These are phyloP conservation scores for Ordospora pajunii DNA, from an alignment of 371 early-diverging fungal genomes.

Conservation along the genomic window DNA sequence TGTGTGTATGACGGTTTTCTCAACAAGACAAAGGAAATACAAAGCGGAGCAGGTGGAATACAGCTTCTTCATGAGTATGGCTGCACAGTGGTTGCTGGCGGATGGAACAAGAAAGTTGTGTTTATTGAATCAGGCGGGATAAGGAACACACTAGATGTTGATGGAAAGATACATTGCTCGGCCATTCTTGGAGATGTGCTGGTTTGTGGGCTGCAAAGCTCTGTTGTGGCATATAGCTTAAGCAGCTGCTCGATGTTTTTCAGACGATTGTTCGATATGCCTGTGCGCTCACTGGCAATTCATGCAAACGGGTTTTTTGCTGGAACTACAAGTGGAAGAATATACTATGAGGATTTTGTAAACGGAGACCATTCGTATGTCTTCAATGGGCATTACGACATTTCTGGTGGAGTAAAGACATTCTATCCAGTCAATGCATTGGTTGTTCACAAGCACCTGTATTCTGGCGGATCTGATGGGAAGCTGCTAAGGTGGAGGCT, in stretches of 20 bases:
- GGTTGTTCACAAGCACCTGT: background rate
- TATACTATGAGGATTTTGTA: background rate
- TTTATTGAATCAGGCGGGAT: background rate
- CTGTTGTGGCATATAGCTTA: background rate
- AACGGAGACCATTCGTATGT: background rate
- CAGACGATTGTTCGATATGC: background rate
- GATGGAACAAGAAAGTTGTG: background rate
- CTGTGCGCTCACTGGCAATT: background rate
- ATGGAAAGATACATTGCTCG: background rate
- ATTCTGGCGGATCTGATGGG: constrained; percentile 24
- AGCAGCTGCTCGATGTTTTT: background rate
- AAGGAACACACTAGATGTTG: background rate
- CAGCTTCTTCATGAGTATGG: background rate
- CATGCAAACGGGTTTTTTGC: background rate
- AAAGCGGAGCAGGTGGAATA: background rate
- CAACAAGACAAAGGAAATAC: background rate
- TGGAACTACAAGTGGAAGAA: constrained; percentile 2
- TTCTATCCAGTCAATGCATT: constrained; percentile 29
- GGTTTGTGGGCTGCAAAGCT: background rate
- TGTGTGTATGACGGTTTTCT: background rate
- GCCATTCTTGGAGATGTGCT: background rate
- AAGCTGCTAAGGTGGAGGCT: constrained; percentile 9
- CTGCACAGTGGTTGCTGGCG: background rate
- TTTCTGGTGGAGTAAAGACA: constrained; percentile 6
- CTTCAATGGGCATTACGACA: constrained; percentile 13